phyloP scores from a whole-genome alignment of 1,139 yeast species.

The Wickerhamiella infanticola region DNA sequence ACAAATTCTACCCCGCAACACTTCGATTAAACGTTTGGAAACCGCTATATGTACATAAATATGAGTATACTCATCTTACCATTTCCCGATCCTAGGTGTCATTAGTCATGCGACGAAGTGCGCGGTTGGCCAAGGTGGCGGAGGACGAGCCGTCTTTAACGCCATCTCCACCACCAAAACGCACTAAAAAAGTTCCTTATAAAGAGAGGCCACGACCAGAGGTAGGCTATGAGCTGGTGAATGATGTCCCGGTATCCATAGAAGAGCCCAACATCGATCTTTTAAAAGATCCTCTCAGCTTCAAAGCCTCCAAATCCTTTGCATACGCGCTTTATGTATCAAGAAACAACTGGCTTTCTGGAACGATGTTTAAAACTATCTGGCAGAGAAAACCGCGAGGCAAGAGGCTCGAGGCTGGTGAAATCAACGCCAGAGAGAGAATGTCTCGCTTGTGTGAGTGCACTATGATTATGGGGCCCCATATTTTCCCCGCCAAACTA shows the following conservation, averaged over 20 bases:
- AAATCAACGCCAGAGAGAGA: conserved; percentile 53
- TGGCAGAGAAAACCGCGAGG: conserved; percentile 53
- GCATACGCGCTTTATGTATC: conserved; percentile 56
- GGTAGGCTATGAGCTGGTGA: conserved; percentile 52
- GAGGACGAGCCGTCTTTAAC: conserved; percentile 36
- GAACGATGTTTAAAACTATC: conserved; percentile 60
- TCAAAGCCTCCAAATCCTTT: conserved; percentile 47
- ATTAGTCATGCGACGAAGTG: conserved; percentile 1
- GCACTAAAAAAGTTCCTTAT: conserved; percentile 12
- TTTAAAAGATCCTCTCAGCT: conserved; percentile 49
- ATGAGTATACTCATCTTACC: not conserved
- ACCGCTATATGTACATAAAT: not conserved
- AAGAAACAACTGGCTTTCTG: conserved; percentile 53
- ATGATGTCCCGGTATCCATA: conserved; percentile 56
- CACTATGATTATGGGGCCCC: conserved; percentile 63
- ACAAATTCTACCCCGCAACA: conserved; percentile 39
- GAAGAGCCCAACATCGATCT: conserved; percentile 45
- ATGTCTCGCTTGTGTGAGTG: conserved; percentile 85
- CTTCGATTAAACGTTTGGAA: not conserved
- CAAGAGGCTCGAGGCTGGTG: conserved; percentile 34
- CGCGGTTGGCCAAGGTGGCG: not conserved
- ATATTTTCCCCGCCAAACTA: conserved; percentile 55
- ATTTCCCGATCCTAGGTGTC: not conserved
- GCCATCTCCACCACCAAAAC: conserved; percentile 26
- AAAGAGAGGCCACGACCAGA: conserved; percentile 27